Evolutionary conservation across 352 stramenopile species (phyloP), one percentile per base, ranked within the genome.

Genomic region (Pythium angustatum): DNA sequence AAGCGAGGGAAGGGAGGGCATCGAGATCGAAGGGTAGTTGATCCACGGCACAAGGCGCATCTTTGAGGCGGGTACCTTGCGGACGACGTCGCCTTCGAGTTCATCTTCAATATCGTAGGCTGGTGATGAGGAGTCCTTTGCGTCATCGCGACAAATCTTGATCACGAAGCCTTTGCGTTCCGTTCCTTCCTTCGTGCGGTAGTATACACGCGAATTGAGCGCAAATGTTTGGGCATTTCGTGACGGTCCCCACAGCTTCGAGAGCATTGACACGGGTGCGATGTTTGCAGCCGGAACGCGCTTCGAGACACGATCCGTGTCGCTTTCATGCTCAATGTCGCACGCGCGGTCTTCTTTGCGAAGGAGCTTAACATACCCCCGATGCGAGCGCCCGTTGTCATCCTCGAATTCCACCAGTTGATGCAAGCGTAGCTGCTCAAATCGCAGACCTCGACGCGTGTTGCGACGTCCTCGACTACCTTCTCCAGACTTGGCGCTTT

Each of bases 261-360:
- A 58, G 15, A 85, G 71, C 9, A 75, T 53, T 10, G 76, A 74
- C 15, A 73, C 67, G 0, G 71, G 52, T 0, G 58, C 64, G 40
- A 88, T 60, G 6, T 63, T 58, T 15, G 76, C 64, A 0, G 78
- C 59, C 5, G 73, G 55, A 1, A 88, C 72, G 12, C 78, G 76
- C 34, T 86, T 85, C 0, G 76, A 83, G 0, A 90, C 52, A 3
- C 62, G 70, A 5, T 82, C 79, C 1, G 52, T 49, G 54, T 88
- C 77, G 34, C 73, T 87, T 58, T 83, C 79, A 44, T 90, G 81
- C 57, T 80, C 76, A n/a, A 88, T 73, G 33, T 90, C 81, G 40
- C 79, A 90, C 22, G 61, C 62, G 12, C 72, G 58, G 21, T 85
- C 70, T 12, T 83, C 72, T 19, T 73, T 55, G 28, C 77, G 77